Percentiles rank a stretch among this genome's conserved stretches.
Evolutionary conservation across 495 filamentous ascomycete genomes (phyloP).

Genomic region (Xylaria scruposa): DNA sequence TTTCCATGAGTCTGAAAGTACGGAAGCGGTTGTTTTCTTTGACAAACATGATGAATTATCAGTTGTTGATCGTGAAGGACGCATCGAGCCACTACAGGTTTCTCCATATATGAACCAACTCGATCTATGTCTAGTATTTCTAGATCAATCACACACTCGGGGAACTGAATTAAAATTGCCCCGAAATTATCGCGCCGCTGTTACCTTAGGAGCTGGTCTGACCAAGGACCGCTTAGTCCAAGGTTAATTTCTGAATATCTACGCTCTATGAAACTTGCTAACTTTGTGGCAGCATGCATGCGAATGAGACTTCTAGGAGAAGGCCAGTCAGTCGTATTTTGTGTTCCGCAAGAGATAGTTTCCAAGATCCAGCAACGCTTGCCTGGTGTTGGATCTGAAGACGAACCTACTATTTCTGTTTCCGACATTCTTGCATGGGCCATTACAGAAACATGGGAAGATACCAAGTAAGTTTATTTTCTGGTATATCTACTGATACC

Average conservation of each 20-base stretch:
- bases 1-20: slow-evolving; percentile 30
- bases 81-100: slow-evolving; percentile 55
- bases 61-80: slow-evolving; percentile 53
- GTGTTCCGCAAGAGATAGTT: slow-evolving; percentile 59
- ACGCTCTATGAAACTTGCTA: background rate
- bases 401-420: slow-evolving; percentile 39
- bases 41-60: slow-evolving; percentile 57
- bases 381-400: background rate
- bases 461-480: too few species aligned
- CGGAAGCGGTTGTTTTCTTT: slow-evolving; percentile 62
- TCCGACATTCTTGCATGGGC: slow-evolving; percentile 65
- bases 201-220: slow-evolving; percentile 69
- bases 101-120: slow-evolving; percentile 69
- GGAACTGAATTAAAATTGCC: slow-evolving; percentile 77
- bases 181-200: slow-evolving; percentile 62
- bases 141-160: slow-evolving; percentile 79
- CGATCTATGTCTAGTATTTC: slow-evolving; percentile 69
- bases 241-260: slow-evolving; percentile 52
- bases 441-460: slow-evolving; percentile 61
- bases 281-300: slow-evolving; percentile 63
- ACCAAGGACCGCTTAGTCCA: slow-evolving; percentile 78
- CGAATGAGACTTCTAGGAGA: slow-evolving; percentile 66
- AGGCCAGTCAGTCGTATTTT: slow-evolving; percentile 68
- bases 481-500: too few species aligned
- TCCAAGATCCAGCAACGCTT: slow-evolving; percentile 43